Conservation (phyloP, 2,329 filamentous ascomycete genomes). For the Apiospora koreana region DNA sequence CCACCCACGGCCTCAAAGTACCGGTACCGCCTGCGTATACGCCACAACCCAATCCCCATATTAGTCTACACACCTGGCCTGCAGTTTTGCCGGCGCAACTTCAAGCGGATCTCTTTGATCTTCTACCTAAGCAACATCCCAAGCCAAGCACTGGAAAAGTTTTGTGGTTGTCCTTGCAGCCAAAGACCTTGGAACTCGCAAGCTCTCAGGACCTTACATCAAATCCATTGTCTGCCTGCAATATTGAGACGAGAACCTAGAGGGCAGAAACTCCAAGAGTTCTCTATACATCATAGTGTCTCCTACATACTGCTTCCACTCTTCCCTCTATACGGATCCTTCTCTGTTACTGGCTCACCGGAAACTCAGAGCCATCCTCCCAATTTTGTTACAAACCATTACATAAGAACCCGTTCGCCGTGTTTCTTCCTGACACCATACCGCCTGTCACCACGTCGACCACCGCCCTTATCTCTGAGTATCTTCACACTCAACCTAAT, state of each 20-base stretch:
- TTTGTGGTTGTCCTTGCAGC: slow-evolving; percentile 7
- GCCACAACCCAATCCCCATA: slow-evolving; percentile 1
- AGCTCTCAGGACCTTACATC: slow-evolving; percentile 4
- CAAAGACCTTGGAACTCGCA: not conserved
- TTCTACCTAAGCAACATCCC: not conserved
- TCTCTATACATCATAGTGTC: not conserved
- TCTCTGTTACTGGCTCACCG: not conserved
- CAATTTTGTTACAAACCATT: slow-evolving; percentile 19
- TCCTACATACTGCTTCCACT: slow-evolving; percentile 1
- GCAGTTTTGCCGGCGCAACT: slow-evolving; percentile 1
- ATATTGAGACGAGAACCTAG: not conserved
- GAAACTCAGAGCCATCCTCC: not conserved
- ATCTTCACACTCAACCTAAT: slow-evolving; percentile 19
- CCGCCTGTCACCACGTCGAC: slow-evolving; percentile 21
- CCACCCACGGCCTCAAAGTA: not conserved
- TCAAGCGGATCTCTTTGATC: slow-evolving; percentile 5
- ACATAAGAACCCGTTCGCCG: slow-evolving; percentile 16
- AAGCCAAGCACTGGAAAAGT: slow-evolving; percentile 6
- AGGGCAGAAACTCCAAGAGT: slow-evolving; percentile 5
- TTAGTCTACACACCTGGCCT: slow-evolving; percentile 5
- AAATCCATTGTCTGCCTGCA: not conserved
- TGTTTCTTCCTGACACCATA: slow-evolving; percentile 34
- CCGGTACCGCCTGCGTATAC: slow-evolving; percentile 7
- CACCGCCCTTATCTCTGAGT: slow-evolving; percentile 26
- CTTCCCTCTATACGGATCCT: not conserved